Conservation (phyloP, 305 asterid genomes). For the Fraxinus greggii region DNA sequence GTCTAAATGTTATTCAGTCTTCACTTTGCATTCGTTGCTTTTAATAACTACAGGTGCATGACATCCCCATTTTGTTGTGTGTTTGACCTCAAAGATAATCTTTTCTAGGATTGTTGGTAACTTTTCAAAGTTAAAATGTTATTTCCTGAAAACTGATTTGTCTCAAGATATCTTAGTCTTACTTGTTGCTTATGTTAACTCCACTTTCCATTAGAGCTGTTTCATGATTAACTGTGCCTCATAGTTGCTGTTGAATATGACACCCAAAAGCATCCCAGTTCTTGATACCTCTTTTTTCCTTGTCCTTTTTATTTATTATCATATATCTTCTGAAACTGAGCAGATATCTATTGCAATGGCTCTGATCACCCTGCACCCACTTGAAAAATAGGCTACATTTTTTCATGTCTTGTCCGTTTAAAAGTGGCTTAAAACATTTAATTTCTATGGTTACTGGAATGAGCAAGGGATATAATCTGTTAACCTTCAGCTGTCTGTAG, state of each 20-base stretch:
- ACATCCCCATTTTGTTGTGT: background rate
- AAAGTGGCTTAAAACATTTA: too few relatives aligned
- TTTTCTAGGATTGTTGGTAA: background rate
- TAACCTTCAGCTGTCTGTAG: background rate
- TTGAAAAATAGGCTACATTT: background rate
- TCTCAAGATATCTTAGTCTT: background rate
- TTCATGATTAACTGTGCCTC: background rate
- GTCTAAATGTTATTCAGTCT: background rate
- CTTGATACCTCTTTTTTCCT: background rate
- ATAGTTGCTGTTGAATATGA: background rate
- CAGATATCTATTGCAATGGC: background rate
- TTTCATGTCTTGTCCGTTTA: background rate
- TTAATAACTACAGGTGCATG: background rate
- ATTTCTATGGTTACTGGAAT: background rate
- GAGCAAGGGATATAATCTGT: background rate
- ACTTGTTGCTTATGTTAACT: background rate
- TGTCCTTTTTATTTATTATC: background rate
- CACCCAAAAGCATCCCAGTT: background rate
- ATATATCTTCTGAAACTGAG: background rate
- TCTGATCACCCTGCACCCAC: background rate
- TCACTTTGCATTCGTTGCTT: background rate
- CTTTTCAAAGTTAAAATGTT: background rate
- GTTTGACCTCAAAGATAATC: background rate
- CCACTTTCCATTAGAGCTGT: background rate
- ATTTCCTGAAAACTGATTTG: background rate